Percentiles rank a stretch among this genome's conserved stretches.
These are phyloP conservation scores for Carex parvula DNA, from an alignment of 176 grass and related monocot species.

Conservation along the genomic window DNA sequence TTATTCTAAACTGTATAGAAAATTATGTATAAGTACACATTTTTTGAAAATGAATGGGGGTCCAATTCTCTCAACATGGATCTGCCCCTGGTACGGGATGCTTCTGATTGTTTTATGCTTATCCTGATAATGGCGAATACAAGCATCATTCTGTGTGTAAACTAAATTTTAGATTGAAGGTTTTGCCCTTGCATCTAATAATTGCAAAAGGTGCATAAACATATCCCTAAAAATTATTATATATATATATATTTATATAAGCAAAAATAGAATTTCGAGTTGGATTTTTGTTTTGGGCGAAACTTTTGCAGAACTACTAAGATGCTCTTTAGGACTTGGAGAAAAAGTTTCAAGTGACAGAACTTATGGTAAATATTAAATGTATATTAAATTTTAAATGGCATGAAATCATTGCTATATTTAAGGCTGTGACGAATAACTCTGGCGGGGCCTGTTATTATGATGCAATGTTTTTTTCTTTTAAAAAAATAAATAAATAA, in stretches of 20 bases:
- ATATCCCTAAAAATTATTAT: not conserved
- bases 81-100: too few species aligned
- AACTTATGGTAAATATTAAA: not conserved
- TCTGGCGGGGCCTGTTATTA: slow-evolving; percentile 79
- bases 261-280: not conserved
- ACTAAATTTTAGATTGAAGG: not conserved
- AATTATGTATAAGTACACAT: too few species aligned
- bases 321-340: not conserved
- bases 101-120: not conserved
- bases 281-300: not conserved
- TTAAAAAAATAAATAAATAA: not conserved
- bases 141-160: not conserved
- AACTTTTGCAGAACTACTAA: not conserved
- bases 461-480: slow-evolving; percentile 92
- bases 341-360: not conserved
- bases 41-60: too few species aligned
- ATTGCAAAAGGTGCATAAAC: not conserved
- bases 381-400: not conserved
- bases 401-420: slow-evolving; percentile 8
- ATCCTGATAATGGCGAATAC: not conserved
- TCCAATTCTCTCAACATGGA: too few species aligned
- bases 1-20: too few species aligned
- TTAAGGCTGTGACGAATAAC: slow-evolving; percentile 73
- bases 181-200: not conserved
- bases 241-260: too few species aligned